phyloP scores from a whole-genome alignment of 23 red algal species.

The Agarophyton chilense region DNA sequence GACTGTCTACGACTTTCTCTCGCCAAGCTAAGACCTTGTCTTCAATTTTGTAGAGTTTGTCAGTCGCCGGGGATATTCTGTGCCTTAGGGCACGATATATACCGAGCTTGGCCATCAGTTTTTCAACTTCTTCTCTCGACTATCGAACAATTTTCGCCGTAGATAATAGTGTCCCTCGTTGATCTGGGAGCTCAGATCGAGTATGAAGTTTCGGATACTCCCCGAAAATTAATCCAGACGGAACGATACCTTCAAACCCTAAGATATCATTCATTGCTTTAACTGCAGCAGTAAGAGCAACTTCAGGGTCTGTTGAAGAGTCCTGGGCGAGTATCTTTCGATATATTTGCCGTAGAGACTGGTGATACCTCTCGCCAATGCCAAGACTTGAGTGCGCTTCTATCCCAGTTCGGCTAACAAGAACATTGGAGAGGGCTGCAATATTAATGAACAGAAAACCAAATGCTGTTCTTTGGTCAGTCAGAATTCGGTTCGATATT shows the following conservation, averaged over 20 bases:
- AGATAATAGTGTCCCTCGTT: neutral
- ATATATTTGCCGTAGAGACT: neutral
- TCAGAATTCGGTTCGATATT: constrained; percentile 1
- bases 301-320: neutral
- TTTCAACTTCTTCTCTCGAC: neutral
- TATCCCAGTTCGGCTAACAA: neutral
- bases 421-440: neutral
- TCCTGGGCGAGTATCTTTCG: neutral
- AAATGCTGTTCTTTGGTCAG: neutral
- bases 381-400: constrained; percentile 30
- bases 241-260: constrained; percentile 19
- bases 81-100: neutral
- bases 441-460: neutral
- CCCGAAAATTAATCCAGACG: neutral
- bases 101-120: constrained; percentile 7
- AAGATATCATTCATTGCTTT: constrained; percentile 40
- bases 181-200: too few species aligned
- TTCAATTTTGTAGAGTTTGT: neutral
- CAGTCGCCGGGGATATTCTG: neutral
- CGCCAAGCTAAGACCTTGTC: constrained; percentile 21
- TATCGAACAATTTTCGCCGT: neutral
- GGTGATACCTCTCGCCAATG: constrained; percentile 21
- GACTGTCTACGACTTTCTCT: neutral
- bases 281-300: neutral
- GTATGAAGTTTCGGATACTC: constrained; percentile 13